These are phyloP conservation scores for Ampelocalamus luodianensis DNA, from an alignment of 176 grass and related monocot species.

Conservation along the genomic window DNA sequence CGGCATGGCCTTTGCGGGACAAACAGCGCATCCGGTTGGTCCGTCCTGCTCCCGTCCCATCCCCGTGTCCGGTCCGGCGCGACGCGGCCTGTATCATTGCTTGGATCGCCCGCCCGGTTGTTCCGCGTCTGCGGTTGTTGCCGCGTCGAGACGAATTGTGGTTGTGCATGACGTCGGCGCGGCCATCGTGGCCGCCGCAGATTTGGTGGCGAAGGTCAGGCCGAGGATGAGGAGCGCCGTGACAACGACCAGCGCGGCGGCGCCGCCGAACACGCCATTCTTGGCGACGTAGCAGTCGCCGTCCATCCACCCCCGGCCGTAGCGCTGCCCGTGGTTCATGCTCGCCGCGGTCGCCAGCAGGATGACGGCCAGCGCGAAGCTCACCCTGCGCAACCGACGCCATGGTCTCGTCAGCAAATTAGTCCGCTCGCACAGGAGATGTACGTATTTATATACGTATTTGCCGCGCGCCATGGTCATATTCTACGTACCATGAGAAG, in stretches of 20 bases:
- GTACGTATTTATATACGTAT: background rate
- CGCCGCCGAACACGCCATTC: conserved; percentile 68
- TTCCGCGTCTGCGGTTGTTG: conserved; percentile 2
- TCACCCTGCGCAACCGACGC: conserved; percentile 47
- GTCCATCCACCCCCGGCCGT: conserved; percentile 91
- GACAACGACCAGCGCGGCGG: conserved; percentile 49
- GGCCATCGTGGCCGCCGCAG: background rate
- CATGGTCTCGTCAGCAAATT: conserved; percentile 1
- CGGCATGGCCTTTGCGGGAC: conserved; percentile 33
- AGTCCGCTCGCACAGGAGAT: background rate
- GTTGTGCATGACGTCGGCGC: background rate
- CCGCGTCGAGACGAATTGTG: conserved; percentile 11
- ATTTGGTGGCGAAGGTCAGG: conserved; percentile 41
- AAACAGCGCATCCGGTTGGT: conserved; percentile 47
- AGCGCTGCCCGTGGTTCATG: conserved; percentile 85
- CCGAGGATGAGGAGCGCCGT: conserved; percentile 54
- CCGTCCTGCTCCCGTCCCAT: background rate
- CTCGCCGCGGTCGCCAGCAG: conserved; percentile 69
- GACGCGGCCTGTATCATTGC: conserved; percentile 40
- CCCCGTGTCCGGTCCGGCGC: background rate
- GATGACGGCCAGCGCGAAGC: conserved; percentile 59
- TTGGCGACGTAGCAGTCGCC: conserved; percentile 83
- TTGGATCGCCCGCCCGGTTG: conserved; percentile 38
- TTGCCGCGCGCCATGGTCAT: background rate
- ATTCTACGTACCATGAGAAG: conserved; percentile 62